Evolutionary conservation across 2,329 filamentous ascomycete genomes (phyloP).

Genomic region (Cadophora sp.): DNA sequence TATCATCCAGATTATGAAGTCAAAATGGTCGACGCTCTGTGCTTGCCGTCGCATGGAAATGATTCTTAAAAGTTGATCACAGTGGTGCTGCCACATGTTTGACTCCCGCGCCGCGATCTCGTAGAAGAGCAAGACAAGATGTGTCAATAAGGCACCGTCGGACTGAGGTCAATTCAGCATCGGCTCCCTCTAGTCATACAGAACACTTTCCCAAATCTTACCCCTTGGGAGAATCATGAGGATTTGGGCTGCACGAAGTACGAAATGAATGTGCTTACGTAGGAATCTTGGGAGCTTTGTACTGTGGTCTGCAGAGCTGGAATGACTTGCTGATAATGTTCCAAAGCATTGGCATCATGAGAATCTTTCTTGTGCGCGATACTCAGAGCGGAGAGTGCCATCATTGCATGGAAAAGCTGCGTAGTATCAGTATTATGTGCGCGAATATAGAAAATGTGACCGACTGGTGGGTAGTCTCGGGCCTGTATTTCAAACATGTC

Average conservation of each 20-base stretch:
- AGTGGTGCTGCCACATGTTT: conserved; percentile 60
- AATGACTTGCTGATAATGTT: conserved; percentile 61
- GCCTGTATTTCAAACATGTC: conserved; percentile 55
- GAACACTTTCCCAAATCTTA: not conserved
- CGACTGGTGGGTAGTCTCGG: conserved; percentile 52
- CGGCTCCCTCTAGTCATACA: not conserved
- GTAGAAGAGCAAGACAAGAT: conserved; percentile 18
- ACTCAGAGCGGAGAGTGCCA: conserved; percentile 61
- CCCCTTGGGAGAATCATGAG: not conserved
- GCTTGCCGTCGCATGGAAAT: conserved; percentile 53
- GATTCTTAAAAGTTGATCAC: conserved; percentile 57
- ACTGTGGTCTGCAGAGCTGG: conserved; percentile 53
- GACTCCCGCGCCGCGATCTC: conserved; percentile 44
- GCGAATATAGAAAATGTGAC: not conserved
- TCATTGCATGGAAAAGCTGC: conserved; percentile 60
- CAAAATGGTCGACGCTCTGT: conserved; percentile 52
- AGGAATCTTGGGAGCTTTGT: conserved; percentile 55
- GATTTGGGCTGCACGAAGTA: not conserved
- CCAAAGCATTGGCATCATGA: conserved; percentile 55
- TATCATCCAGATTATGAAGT: conserved; percentile 60
- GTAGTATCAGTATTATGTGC: not conserved
- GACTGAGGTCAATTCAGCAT: conserved; percentile 38
- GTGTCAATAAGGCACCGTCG: conserved; percentile 55
- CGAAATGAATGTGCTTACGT: conserved; percentile 30
- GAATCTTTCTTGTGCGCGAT: conserved; percentile 53